These are phyloP conservation scores for Aspergillus flavus DNA, from an alignment of 2,329 filamentous ascomycete species.

Conservation along the genomic window DNA sequence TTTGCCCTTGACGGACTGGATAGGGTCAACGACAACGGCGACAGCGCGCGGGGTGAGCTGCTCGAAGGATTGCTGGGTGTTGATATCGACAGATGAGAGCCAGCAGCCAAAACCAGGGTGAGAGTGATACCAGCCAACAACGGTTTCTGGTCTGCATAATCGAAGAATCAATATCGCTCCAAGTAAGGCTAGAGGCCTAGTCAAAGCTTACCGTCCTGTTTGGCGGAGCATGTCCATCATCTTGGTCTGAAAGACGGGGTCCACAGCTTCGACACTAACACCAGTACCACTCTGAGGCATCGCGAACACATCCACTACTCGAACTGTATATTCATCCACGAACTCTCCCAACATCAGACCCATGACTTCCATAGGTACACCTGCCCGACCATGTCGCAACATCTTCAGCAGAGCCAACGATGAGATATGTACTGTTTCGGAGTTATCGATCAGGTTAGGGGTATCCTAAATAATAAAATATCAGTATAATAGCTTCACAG, in stretches of 20 bases:
- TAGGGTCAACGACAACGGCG: conserved; percentile 96
- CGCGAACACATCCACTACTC: conserved; percentile 97
- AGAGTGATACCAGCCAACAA: conserved; percentile 99
- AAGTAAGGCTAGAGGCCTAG: neutral
- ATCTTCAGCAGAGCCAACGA: conserved; percentile 97
- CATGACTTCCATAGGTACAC: conserved; percentile 99
- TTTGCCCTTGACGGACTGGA: conserved; percentile 99
- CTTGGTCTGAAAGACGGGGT: conserved; percentile 98
- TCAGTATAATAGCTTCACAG: neutral
- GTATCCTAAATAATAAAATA: conserved; percentile 67
- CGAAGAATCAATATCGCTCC: conserved; percentile 14
- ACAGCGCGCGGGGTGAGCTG: conserved; percentile 95
- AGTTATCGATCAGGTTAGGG: conserved; percentile 92
- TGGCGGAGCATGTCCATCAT: conserved; percentile 99
- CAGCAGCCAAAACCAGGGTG: conserved; percentile 99
- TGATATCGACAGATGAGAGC: conserved; percentile 98
- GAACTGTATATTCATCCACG: conserved; percentile 97
- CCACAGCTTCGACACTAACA: conserved; percentile 96
- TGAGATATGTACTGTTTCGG: conserved; percentile 98
- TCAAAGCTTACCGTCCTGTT: conserved; percentile 75
- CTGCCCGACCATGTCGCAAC: conserved; percentile 94
- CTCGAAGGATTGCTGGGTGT: conserved; percentile 99
- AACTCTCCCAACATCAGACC: conserved; percentile 98
- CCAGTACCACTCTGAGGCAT: conserved; percentile 99
- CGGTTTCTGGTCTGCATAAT: conserved; percentile 77